Conservation (phyloP, 2,329 filamentous ascomycete genomes). For the Neofusicoccum laricinum region DNA sequence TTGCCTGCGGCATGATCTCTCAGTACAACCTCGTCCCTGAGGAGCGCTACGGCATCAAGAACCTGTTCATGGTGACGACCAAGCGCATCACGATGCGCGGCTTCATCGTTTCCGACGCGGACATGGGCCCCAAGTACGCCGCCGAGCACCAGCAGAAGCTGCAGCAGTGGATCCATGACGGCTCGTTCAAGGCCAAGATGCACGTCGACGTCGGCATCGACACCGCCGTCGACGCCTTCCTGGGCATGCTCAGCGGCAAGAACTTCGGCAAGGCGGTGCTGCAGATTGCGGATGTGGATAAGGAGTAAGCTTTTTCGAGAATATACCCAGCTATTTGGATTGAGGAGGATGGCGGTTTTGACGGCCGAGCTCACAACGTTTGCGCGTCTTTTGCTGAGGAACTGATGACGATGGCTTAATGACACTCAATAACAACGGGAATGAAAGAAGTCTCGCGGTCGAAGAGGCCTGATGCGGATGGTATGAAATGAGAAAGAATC, state of each 20-base stretch:
- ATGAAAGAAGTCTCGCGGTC: too few species aligned
- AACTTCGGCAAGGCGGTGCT: constrained; percentile 86
- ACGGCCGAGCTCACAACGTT: too few species aligned
- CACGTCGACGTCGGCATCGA: constrained; percentile 74
- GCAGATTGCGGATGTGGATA: constrained; percentile 53
- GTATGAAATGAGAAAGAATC: too few species aligned
- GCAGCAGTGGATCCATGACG: constrained; percentile 72
- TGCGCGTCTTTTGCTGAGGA: too few species aligned
- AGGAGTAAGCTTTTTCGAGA: constrained; percentile 22
- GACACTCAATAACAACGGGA: too few species aligned
- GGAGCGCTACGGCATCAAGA: constrained; percentile 65
- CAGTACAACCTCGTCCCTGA: constrained; percentile 65
- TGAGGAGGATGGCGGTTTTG: too few species aligned
- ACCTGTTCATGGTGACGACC: constrained; percentile 61
- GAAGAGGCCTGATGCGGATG: too few species aligned
- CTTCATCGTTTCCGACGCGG: constrained; percentile 67
- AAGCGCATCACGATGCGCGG: constrained; percentile 71
- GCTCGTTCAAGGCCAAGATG: constrained; percentile 68
- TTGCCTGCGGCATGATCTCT: constrained; percentile 64
- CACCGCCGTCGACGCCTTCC: constrained; percentile 67
- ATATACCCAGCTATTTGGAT: too few species aligned
- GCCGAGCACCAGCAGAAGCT: constrained; percentile 74
- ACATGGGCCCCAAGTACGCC: constrained; percentile 64
- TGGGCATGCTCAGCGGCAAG: constrained; percentile 72
- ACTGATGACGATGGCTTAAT: too few species aligned